Evolutionary conservation across 2,329 filamentous ascomycete genomes (phyloP), one percentile per base, ranked within the genome.

Genomic region (Lasiodiplodia sp.): DNA sequence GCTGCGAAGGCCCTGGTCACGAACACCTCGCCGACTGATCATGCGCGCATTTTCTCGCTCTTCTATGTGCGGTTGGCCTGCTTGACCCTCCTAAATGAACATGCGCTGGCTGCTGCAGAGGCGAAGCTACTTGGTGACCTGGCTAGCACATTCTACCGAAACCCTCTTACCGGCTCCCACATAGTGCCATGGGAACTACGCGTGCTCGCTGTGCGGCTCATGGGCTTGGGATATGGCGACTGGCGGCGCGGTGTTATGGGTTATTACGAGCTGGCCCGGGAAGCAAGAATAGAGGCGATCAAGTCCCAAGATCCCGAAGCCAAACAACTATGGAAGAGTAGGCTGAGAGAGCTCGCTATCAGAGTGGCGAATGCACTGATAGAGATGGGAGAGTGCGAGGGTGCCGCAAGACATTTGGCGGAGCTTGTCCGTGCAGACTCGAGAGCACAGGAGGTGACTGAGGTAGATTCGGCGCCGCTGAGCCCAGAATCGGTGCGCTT

Each of bases 121-220:
- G 85, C 87, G 5, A 87, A 88, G 71, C 84, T 86, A 0, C 80
- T 91, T n/a, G 85, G 87, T 57, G 89, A 91, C 72, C 75, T 90
- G 55, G 86, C 80, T 67, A 85, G 90, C 82, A 52, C 90, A 37
- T 80, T 81, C 70, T 81, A 81, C 72, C 73, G 80, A 80, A 70
- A 83, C 74, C 67, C 86, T 83, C 70, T 92, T 18, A 80, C 78
- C 1, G 72, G 75, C 56, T 71, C 72, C 6, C 80, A 82, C 56
- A 85, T 97, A 0, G 91, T 95, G 0, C 95, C 95, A 0, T 99
- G 96, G 94, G 87, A 91, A 52, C 85, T 99, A 65, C 88, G 96
- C 7, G 87, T 97, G 2, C 85, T 98, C 18, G 90, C 91, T 7
- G 91, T 97, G 10, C 87, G 94, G 1, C 85, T 98, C 23, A 93